Evolutionary conservation across 148 eudicot species (phyloP), one percentile per base, ranked within the genome.

Genomic region (Rhododendron griersonianum): DNA sequence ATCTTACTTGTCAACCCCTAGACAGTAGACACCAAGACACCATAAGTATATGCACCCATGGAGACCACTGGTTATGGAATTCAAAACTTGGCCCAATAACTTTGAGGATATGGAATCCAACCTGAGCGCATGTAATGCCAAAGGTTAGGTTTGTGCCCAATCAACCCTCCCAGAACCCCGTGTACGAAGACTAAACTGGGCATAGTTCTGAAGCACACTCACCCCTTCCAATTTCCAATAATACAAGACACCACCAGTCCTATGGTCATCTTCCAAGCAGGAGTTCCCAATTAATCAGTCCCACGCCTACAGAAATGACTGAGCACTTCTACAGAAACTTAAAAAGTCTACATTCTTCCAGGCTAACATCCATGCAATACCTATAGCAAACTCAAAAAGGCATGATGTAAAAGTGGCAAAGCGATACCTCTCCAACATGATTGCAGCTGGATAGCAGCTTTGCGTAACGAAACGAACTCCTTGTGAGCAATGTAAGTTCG

Each of bases 371-470:
- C 33, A 65, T n/a, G 73, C 33, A n/a, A 65, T 10, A 11, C 5
- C 73, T 65, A 65, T n/a, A 25, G 33, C 74, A 25, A 67, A 67
- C 35, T 25, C 14, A 67, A 67, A 11, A 67, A 11, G 5, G 74
- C 35, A 2, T 11, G 23, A 83, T 75, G 6, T 25, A 81, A 67
- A 71, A 19, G 67, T 18, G 44, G 19, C 35, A 44, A 82, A 83
- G n/a, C 47, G 63, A 3, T 95, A 95, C 99, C 97, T 94, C 98
- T 90, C 92, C 98, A 94, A 86, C 95, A 94, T 78, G 98, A 95
- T 83, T 98, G 99, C 89, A 98, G 89, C 80, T 86, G 92, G 84
- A 98, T 91, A 67, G 98, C 96, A 82, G 99, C 99, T 83, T 89
- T 88, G 45, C 97, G 95, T 82, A 92, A 30, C 16, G 91, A 85